Evolutionary conservation across 345 rosid genomes (phyloP).

Genomic region (Rhodamnia rubescens): DNA sequence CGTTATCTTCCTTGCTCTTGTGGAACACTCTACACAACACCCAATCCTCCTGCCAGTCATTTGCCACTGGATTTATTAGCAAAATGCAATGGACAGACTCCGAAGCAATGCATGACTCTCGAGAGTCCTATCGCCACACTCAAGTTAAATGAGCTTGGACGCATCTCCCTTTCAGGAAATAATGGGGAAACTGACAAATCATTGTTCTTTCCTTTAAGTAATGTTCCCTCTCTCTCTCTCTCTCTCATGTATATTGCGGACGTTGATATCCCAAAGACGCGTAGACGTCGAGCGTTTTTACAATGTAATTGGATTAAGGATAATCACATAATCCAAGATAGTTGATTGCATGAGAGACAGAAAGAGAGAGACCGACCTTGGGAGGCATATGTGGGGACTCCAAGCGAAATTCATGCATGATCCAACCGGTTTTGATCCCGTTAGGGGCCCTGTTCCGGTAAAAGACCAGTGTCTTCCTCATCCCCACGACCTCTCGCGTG

Average conservation of each 20-base stretch:
- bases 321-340: too few species aligned
- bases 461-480: constrained; percentile 97
- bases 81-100: neutral
- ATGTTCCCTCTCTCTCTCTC: neutral
- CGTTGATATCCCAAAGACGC: neutral
- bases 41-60: constrained; percentile 71
- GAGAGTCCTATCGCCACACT: neutral
- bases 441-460: constrained; percentile 95
- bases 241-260: neutral
- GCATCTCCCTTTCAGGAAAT: neutral
- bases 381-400: constrained; percentile 94
- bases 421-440: constrained; percentile 92
- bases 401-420: constrained; percentile 95
- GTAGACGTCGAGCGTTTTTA: neutral
- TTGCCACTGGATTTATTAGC: neutral
- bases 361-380: constrained; percentile 59
- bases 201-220: neutral
- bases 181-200: neutral
- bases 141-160: neutral
- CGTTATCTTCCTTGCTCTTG: constrained; percentile 42
- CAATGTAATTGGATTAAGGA: neutral
- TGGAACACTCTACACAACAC: constrained; percentile 83
- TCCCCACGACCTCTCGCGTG: constrained; percentile 67
- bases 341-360: neutral
- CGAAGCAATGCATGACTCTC: neutral